Percentiles rank a stretch among this genome's conserved stretches.
Conservation (phyloP, 495 filamentous ascomycete genomes). For the Talaromyces borbonicus region DNA sequence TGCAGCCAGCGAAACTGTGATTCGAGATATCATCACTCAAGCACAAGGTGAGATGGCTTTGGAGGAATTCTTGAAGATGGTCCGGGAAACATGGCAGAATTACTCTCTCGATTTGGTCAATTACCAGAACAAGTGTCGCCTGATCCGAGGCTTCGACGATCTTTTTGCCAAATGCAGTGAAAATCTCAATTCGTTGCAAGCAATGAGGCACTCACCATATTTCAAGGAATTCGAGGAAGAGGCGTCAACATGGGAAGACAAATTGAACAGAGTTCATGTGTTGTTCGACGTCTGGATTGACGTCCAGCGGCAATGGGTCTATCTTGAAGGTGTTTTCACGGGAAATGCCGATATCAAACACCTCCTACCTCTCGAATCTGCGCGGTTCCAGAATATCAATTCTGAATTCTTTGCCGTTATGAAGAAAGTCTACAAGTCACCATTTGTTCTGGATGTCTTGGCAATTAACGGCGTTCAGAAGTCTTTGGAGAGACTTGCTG, state of each 20-base stretch:
- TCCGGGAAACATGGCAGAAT: slow-evolving; percentile 92
- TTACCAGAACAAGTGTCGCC: slow-evolving; percentile 93
- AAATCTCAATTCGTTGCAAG: slow-evolving; percentile 92
- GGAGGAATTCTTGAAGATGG: slow-evolving; percentile 94
- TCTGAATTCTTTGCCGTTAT: slow-evolving; percentile 95
- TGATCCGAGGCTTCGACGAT: slow-evolving; percentile 97
- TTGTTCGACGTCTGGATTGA: slow-evolving; percentile 99
- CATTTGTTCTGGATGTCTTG: slow-evolving; percentile 88
- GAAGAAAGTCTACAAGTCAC: slow-evolving; percentile 96
- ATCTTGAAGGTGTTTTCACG: slow-evolving; percentile 95
- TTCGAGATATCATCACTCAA: slow-evolving; percentile 86
- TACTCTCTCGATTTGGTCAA: slow-evolving; percentile 90
- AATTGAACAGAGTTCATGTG: slow-evolving; percentile 92
- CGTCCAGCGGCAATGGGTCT: slow-evolving; percentile 98
- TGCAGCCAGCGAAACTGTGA: slow-evolving; percentile 69
- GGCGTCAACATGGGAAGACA: slow-evolving; percentile 93
- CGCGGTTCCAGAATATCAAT: slow-evolving; percentile 97
- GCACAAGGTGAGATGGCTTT: slow-evolving; percentile 97
- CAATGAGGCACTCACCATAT: slow-evolving; percentile 97
- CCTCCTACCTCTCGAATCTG: slow-evolving; percentile 88
- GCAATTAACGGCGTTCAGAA: slow-evolving; percentile 93
- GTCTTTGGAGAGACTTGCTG: slow-evolving; percentile 85
- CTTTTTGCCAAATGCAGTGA: slow-evolving; percentile 98
- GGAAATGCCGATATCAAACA: slow-evolving; percentile 99
- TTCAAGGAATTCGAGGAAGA: slow-evolving; percentile 99